phyloP scores from a whole-genome alignment of 192 early-diverging fungal genomes.

The Chytriomyces sp. region DNA sequence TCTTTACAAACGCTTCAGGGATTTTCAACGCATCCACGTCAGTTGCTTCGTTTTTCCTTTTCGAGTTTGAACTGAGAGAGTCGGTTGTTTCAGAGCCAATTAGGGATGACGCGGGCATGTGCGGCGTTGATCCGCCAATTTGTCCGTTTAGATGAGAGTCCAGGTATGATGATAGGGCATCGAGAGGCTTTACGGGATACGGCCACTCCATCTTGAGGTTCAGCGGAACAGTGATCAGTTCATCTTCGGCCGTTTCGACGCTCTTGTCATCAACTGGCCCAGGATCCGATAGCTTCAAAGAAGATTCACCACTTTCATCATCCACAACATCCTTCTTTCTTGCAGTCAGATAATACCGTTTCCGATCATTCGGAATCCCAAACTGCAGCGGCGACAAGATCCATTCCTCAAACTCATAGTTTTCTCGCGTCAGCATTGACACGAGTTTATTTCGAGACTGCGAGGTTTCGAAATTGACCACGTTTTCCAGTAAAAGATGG shows the following conservation, averaged over 20 bases:
- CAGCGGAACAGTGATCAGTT: neutral
- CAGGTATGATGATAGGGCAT: neutral
- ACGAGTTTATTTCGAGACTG: constrained; percentile 29
- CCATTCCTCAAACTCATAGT: constrained; percentile 49
- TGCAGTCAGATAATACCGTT: constrained; percentile 54
- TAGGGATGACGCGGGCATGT: constrained; percentile 15
- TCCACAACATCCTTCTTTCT: neutral
- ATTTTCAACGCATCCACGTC: constrained; percentile 40
- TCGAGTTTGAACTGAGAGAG: neutral
- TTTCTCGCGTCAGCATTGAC: constrained; percentile 41
- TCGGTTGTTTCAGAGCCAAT: constrained; percentile 2
- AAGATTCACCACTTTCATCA: neutral
- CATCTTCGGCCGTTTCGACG: neutral
- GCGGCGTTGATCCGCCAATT: constrained; percentile 23
- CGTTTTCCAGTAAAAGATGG: constrained; percentile 58
- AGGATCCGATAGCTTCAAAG: neutral
- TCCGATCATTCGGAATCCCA: constrained; percentile 55
- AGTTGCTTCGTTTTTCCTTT: constrained; percentile 25
- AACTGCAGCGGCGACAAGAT: constrained; percentile 50
- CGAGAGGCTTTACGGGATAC: neutral
- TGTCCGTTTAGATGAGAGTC: neutral
- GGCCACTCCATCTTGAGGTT: constrained; percentile 13
- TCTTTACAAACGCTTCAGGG: constrained; percentile 23
- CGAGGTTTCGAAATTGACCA: constrained; percentile 52
- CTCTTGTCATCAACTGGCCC: neutral